Percentiles rank a stretch among this genome's conserved stretches.
These are phyloP conservation scores for Talaromyces rugulosus DNA, from an alignment of 2,329 filamentous ascomycete species.

Conservation along the genomic window DNA sequence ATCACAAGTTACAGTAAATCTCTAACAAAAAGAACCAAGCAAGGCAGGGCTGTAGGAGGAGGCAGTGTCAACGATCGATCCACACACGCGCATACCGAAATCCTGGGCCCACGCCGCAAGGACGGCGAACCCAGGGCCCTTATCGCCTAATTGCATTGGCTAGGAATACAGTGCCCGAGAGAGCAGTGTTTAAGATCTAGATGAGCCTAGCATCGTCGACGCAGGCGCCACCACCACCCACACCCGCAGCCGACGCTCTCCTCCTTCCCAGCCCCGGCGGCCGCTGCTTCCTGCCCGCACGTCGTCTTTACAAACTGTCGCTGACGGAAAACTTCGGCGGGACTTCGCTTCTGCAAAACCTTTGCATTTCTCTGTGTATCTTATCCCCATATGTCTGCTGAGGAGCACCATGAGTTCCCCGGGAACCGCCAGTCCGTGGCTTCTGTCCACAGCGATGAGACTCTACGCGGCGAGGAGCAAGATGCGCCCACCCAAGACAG, in stretches of 20 bases:
- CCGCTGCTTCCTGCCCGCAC: background rate
- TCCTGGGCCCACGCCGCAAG: background rate
- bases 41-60: background rate
- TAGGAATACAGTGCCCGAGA: constrained; percentile 4
- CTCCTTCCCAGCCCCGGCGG: background rate
- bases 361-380: background rate
- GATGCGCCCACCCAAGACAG: background rate
- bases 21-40: background rate
- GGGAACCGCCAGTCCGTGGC: constrained; percentile 5
- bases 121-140: background rate
- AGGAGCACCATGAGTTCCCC: constrained; percentile 13
- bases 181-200: background rate
- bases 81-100: background rate
- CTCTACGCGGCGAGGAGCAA: constrained; percentile 8
- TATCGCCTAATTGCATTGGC: constrained; percentile 4
- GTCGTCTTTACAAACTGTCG: background rate
- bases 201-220: background rate
- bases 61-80: background rate
- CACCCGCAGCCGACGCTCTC: background rate
- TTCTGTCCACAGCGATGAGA: constrained; percentile 13
- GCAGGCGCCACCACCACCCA: constrained; percentile 7
- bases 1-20: background rate
- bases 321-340: background rate
- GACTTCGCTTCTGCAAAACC: background rate
- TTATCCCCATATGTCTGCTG: constrained; percentile 1